These are phyloP conservation scores for Salvia splendens DNA, from an alignment of 257 asterid species.

Conservation along the genomic window DNA sequence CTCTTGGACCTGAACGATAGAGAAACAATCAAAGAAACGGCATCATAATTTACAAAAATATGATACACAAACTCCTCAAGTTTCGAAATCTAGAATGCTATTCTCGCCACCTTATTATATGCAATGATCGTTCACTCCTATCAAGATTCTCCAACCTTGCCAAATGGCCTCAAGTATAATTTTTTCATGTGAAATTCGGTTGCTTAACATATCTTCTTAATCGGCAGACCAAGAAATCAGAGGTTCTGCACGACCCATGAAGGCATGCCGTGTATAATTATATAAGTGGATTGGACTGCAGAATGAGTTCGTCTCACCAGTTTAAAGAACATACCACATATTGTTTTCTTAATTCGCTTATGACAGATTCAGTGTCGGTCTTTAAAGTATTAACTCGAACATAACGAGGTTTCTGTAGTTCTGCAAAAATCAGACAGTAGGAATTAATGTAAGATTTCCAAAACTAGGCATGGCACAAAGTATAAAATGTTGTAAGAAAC, in stretches of 20 bases:
- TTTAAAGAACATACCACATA: slow-evolving; percentile 49
- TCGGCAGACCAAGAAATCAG: neutral
- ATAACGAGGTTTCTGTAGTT: slow-evolving; percentile 72
- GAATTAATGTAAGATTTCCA: neutral
- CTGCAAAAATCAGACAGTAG: slow-evolving; percentile 43
- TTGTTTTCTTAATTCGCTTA: slow-evolving; percentile 54
- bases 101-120: neutral
- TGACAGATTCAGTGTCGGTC: slow-evolving; percentile 59
- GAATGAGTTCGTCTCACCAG: neutral
- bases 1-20: slow-evolving; percentile 54
- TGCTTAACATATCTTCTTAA: neutral
- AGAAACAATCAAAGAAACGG: slow-evolving; percentile 13
- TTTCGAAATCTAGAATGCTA: neutral
- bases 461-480: neutral
- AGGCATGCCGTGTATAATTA: slow-evolving; percentile 7
- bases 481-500: slow-evolving; percentile 9
- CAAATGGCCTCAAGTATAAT: neutral
- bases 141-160: neutral
- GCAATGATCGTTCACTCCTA: neutral
- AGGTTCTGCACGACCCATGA: neutral
- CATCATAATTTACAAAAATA: neutral
- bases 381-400: slow-evolving; percentile 91
- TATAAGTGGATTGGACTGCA: slow-evolving; percentile 7
- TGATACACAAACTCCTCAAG: neutral
- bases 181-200: neutral